These are phyloP conservation scores for Tagetes patula DNA, from an alignment of 129 eudicot species.

Conservation along the genomic window DNA sequence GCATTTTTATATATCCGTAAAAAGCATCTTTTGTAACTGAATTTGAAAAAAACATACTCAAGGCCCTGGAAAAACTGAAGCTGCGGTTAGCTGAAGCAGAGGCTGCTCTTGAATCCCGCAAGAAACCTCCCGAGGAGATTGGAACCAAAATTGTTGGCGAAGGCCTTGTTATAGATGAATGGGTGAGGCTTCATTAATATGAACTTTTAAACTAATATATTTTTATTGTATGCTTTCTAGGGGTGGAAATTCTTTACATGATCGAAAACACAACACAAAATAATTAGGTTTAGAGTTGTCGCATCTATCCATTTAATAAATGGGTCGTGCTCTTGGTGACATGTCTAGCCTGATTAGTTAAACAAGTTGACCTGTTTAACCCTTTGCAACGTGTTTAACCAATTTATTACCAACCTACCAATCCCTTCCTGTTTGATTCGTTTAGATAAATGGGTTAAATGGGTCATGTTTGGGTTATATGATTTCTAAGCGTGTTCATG, in stretches of 20 bases:
- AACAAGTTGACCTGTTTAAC: neutral
- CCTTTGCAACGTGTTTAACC: neutral
- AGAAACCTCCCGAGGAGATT: conserved; percentile 51
- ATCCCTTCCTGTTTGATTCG: neutral
- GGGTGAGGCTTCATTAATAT: conserved; percentile 38
- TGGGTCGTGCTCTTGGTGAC: neutral
- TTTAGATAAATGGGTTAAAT: neutral
- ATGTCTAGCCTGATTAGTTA: neutral
- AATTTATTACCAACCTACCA: neutral
- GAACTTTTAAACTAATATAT: neutral
- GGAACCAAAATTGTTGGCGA: conserved; percentile 55
- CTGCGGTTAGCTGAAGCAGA: conserved; percentile 60
- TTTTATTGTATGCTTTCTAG: neutral
- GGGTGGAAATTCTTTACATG: no score
- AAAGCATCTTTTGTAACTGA: neutral
- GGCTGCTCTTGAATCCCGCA: conserved; percentile 60
- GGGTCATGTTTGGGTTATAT: neutral
- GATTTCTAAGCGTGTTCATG: neutral
- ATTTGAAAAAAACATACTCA: neutral
- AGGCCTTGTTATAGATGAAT: conserved; percentile 69
- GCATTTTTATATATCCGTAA: neutral
- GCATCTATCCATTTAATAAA: neutral
- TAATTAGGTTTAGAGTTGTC: neutral
- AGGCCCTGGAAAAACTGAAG: conserved; percentile 61
- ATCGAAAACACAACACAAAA: no score